Evolutionary conservation across 2,329 filamentous ascomycete species (phyloP).

Genomic region (Xylariaceae sp.): DNA sequence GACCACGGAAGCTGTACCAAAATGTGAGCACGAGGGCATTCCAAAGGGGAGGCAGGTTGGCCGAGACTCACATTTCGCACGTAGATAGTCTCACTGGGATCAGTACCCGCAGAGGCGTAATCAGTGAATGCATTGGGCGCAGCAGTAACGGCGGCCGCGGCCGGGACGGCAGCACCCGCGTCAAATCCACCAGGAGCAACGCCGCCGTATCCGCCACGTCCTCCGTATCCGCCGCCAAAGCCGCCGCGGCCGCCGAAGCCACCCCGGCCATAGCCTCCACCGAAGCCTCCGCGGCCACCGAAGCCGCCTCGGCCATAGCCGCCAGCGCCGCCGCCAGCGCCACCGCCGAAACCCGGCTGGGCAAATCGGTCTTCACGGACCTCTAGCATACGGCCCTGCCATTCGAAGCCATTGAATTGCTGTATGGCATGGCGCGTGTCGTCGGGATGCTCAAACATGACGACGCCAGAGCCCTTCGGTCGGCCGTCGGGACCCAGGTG

Average conservation of each 20-base stretch:
- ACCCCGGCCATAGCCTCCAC: constrained; percentile 38
- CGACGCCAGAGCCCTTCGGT: constrained; percentile 93
- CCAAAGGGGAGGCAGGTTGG: not conserved
- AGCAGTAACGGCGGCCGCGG: constrained; percentile 32
- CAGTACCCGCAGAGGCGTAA: constrained; percentile 77
- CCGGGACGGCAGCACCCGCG: constrained; percentile 6
- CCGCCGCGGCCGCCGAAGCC: constrained; percentile 39
- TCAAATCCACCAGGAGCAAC: constrained; percentile 29
- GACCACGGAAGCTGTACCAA: constrained; percentile 94
- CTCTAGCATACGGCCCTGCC: constrained; percentile 89
- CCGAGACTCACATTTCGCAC: constrained; percentile 82
- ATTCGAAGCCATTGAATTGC: constrained; percentile 98
- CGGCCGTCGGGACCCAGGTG: constrained; percentile 86
- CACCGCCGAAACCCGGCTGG: constrained; percentile 50
- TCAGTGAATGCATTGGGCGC: constrained; percentile 91
- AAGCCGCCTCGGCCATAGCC: constrained; percentile 36
- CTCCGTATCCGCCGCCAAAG: constrained; percentile 35
- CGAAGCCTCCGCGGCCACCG: constrained; percentile 36
- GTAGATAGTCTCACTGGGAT: constrained; percentile 78
- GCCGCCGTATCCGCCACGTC: constrained; percentile 33
- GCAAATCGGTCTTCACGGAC: constrained; percentile 96
- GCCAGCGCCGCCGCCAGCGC: constrained; percentile 44
- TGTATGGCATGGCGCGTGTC: constrained; percentile 94
- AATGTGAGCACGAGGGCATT: constrained; percentile 8
- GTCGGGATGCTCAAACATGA: constrained; percentile 90